Evolutionary conservation across 148 eudicot species (phyloP).

Genomic region (Rhododendron kiyosumense): DNA sequence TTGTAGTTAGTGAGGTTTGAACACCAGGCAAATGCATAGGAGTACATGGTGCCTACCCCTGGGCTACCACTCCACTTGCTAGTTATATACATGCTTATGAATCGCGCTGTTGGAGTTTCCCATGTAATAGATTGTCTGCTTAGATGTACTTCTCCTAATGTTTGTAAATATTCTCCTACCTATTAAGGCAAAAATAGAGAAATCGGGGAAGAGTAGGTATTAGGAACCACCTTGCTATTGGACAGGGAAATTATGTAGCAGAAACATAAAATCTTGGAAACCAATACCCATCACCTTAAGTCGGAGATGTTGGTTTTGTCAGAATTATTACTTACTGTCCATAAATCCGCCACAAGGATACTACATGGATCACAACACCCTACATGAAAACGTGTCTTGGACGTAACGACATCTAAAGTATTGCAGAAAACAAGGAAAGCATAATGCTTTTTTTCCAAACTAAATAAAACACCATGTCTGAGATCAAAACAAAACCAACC

Average conservation of each 20-base stretch:
- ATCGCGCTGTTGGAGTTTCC: background rate
- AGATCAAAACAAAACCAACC: background rate
- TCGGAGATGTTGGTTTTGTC: background rate
- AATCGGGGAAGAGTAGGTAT: background rate
- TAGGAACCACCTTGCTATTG: background rate
- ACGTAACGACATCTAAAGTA: background rate
- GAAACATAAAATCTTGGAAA: background rate
- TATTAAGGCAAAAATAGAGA: background rate
- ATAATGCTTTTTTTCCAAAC: background rate
- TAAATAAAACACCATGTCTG: background rate
- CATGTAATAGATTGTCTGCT: background rate
- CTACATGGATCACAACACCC: background rate
- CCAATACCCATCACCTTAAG: background rate
- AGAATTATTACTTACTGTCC: background rate
- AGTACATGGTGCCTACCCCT: background rate
- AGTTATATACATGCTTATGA: background rate
- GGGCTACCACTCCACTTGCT: background rate
- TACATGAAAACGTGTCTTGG: background rate
- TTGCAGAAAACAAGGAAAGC: background rate
- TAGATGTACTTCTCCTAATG: background rate
- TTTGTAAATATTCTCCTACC: background rate
- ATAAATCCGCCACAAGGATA: background rate
- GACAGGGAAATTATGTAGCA: background rate
- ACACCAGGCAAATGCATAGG: background rate
- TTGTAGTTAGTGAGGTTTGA: background rate